Percentiles rank a stretch among this genome's conserved stretches.
Conservation (phyloP, 2,329 filamentous ascomycete species). For the Neophaeococcomyces mojaviensis region DNA sequence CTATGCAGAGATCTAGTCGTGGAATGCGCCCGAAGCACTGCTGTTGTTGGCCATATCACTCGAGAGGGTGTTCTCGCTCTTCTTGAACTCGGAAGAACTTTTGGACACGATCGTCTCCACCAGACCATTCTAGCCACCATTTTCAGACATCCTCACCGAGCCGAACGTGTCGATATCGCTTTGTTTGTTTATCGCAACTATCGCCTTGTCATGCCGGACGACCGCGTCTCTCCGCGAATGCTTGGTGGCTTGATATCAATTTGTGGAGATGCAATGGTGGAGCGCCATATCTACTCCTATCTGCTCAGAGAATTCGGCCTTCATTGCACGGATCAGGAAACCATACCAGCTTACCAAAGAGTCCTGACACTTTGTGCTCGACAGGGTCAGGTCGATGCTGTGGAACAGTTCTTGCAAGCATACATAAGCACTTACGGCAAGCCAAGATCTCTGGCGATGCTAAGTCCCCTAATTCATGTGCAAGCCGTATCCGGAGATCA, state of each 20-base stretch:
- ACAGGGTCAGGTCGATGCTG: slow-evolving; percentile 39
- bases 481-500: slow-evolving; percentile 64
- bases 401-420: slow-evolving; percentile 39
- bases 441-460: slow-evolving; percentile 26
- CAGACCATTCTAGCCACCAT: slow-evolving; percentile 25
- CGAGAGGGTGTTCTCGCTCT: slow-evolving; percentile 14
- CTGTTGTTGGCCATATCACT: slow-evolving; percentile 16
- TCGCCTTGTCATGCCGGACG: slow-evolving; percentile 22
- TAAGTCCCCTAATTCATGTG: slow-evolving; percentile 58
- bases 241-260: slow-evolving; percentile 9
- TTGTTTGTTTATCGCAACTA: slow-evolving; percentile 36
- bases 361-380: slow-evolving; percentile 38
- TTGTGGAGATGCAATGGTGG: slow-evolving; percentile 4
- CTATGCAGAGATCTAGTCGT: not conserved
- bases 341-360: slow-evolving; percentile 27
- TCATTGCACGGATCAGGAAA: slow-evolving; percentile 28
- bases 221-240: not conserved
- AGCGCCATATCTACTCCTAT: slow-evolving; percentile 25
- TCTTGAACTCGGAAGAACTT: slow-evolving; percentile 11
- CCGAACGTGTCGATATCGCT: slow-evolving; percentile 13
- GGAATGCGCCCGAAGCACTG: slow-evolving; percentile 10
- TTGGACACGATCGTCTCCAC: slow-evolving; percentile 10
- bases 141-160: slow-evolving; percentile 24
- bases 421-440: slow-evolving; percentile 28
- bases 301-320: slow-evolving; percentile 35